Evolutionary conservation across 306 rosid species (phyloP).

Genomic region (Glycyrrhiza uralensis): DNA sequence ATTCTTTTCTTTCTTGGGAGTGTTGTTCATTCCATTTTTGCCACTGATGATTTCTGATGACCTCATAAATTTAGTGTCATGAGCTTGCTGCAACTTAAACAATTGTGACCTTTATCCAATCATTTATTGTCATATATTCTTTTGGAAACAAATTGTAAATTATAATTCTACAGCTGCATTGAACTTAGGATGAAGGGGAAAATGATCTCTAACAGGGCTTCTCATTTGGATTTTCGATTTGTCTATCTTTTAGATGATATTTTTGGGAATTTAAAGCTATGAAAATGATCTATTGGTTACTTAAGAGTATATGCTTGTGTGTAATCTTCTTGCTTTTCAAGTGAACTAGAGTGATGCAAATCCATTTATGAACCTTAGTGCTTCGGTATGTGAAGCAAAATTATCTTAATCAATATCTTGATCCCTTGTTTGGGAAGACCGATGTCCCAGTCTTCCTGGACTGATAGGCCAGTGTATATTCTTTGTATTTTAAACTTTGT

Average conservation of each 20-base stretch:
- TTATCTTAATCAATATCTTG: background rate
- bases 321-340: background rate
- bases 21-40: background rate
- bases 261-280: background rate
- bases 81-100: background rate
- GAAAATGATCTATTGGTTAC: background rate
- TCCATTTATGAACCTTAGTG: background rate
- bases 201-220: background rate
- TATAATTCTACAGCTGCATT: background rate
- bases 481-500: background rate
- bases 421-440: background rate
- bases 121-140: slow-evolving; percentile 2
- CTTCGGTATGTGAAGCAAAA: slow-evolving; percentile 6
- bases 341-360: background rate
- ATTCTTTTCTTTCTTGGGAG: background rate
- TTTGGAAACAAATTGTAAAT: background rate
- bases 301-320: background rate
- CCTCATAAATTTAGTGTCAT: background rate
- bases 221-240: slow-evolving; percentile 3
- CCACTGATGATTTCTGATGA: slow-evolving; percentile 6
- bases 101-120: background rate
- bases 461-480: background rate
- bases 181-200: background rate
- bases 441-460: background rate
- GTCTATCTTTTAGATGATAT: background rate